Percentiles rank a stretch among this genome's conserved stretches.
These are phyloP conservation scores for Fusarium sterilihyphosum DNA, from an alignment of 2,329 filamentous ascomycete species.

Conservation along the genomic window DNA sequence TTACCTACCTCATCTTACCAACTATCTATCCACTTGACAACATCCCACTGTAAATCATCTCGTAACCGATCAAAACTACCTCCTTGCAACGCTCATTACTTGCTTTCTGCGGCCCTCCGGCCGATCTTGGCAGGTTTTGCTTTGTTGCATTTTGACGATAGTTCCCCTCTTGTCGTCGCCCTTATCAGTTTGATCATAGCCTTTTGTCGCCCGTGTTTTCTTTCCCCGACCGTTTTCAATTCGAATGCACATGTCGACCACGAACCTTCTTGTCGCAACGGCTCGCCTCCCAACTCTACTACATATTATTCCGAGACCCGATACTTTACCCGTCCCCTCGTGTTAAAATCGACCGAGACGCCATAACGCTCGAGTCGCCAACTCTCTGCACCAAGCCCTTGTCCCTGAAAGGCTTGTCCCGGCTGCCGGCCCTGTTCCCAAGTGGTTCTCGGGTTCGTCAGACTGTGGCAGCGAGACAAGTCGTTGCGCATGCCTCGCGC, in stretches of 20 bases:
- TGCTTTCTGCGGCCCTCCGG: constrained; percentile 35
- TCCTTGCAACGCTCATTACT: constrained; percentile 18
- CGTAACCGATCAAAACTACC: constrained; percentile 22
- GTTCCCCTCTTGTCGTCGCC: constrained; percentile 32
- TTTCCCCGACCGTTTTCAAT: constrained; percentile 18
- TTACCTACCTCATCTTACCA: background rate
- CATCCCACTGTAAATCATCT: constrained; percentile 29
- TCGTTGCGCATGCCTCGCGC: constrained; percentile 69
- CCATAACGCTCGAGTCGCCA: constrained; percentile 23
- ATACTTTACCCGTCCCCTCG: constrained; percentile 16
- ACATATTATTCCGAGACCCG: constrained; percentile 15
- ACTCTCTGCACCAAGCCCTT: constrained; percentile 26
- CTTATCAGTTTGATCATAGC: constrained; percentile 27
- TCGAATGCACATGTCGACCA: constrained; percentile 42
- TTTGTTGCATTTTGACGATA: constrained; percentile 22
- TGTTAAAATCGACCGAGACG: constrained; percentile 21
- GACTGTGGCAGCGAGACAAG: constrained; percentile 47
- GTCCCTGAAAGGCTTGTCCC: constrained; percentile 44
- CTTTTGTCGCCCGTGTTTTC: constrained; percentile 3
- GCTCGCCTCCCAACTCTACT: constrained; percentile 23
- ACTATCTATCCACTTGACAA: constrained; percentile 30
- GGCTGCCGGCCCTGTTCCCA: constrained; percentile 51
- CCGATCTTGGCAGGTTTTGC: constrained; percentile 31
- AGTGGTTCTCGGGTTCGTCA: constrained; percentile 50
- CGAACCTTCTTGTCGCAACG: constrained; percentile 37